phyloP scores from a whole-genome alignment of 2,329 filamentous ascomycete species.

The Tolypocladium nubicola region DNA sequence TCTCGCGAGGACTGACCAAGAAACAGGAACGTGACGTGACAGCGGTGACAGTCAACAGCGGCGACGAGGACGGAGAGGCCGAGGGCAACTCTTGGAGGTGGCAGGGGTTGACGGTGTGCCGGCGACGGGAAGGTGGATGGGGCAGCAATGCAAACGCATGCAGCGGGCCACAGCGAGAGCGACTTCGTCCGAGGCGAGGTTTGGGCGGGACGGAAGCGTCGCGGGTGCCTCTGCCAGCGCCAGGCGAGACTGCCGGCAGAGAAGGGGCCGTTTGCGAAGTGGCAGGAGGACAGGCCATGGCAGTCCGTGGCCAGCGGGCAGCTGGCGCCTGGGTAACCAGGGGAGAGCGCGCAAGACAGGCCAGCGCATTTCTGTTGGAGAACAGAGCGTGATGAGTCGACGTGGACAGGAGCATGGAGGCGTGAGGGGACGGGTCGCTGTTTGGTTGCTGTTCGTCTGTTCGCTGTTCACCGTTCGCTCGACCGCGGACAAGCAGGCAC shows the following conservation, averaged over 20 bases:
- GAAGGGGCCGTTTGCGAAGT: not conserved
- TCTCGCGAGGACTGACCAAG: not conserved
- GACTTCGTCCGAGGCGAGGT: not conserved
- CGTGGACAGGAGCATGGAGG: not conserved
- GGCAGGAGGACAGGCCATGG: not conserved
- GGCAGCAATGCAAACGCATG: not conserved
- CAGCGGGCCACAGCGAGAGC: not conserved
- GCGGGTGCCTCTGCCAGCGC: not conserved
- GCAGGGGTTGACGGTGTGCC: not conserved
- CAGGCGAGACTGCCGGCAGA: not conserved
- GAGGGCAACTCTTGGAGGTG: not conserved
- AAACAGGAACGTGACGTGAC: not conserved
- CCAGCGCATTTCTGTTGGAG: not conserved
- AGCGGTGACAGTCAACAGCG: not conserved
- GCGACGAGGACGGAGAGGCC: not conserved
- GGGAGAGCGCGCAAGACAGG: not conserved
- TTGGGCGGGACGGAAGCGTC: not conserved
- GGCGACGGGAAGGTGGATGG: not conserved
- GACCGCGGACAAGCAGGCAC: not conserved
- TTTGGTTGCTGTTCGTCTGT: not conserved
- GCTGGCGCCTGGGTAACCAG: not conserved
- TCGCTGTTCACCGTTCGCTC: not conserved
- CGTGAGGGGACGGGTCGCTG: not conserved
- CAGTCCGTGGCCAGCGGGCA: conserved; percentile 1
- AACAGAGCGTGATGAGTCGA: not conserved